Evolutionary conservation across 768 basidiomycete genomes (phyloP), one percentile per base, ranked within the genome.

Genomic region (Leccinellum albellum): DNA sequence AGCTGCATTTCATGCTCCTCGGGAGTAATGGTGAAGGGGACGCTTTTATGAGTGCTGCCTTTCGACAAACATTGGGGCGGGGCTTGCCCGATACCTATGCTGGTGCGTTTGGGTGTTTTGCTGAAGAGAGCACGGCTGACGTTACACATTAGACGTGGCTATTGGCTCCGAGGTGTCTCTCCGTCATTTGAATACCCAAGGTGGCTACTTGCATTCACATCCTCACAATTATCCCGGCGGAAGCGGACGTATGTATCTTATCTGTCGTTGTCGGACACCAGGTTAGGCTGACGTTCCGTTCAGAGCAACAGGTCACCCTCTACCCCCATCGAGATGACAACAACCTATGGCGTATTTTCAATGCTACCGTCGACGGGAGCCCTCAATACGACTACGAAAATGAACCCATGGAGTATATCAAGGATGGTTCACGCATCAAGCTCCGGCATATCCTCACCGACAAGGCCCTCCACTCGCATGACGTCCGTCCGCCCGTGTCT

Each of bases 41-140:
- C 70, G 94, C 95, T 1, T 99, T 99, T 74, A 99, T 99, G 97
- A 96, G 91, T 75, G 91, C 94, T 3, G 95, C 94, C 70, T 99
- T 99, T 76, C 95, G 98, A 74, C 96, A 98, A 68, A 98, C 95
- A 0, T 78, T 99, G 13, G 79, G 86, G 15, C 86, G 86, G 45
- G 84, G 88, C 7, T 98, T 98, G 97, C 79, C 81, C 12, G 94
- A 99, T 70, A 98, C 96, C 0, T 94, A 79, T 71, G 92, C 94
- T 26, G 89, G 91, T 91, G 56, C 58, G 84, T 61, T 50, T n/a
- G 21, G 14, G 6, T 51, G n/a, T 12, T n/a, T 50, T 40, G n/a
- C 54, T 31, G 1, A 6, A 31, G 21, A 31, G n/a, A 10, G 20
- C 21, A 7, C 10, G 6, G 14, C 13, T 61, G 53, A 69, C 32